Evolutionary conservation across 176 grass and related monocot species (phyloP), one percentile per base, ranked within the genome.

Genomic region (Luzula sylvatica): DNA sequence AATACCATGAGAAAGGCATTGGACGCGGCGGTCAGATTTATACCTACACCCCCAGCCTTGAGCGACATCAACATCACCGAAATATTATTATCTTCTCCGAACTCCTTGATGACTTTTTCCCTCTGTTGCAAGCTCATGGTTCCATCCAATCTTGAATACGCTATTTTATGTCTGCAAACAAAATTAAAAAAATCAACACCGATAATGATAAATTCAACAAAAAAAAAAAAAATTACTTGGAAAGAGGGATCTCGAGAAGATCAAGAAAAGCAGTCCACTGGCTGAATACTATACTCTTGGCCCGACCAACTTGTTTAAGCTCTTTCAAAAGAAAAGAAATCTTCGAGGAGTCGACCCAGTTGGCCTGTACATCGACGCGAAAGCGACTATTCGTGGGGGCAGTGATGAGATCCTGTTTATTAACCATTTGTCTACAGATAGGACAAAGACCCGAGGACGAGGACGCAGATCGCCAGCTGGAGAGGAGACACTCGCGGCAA

Each of bases 261-360:
- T 95, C 90, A 44, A 95, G 71, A 77, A 95, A 95, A 59, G 83
- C 83, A 65, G 90, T 95, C 90, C 90, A 95, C 65, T 95, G 90
- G 68, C 83, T 95, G 76, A 95, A 95, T n/a, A 95, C 67, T 1
- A 95, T 88, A 60, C 77, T 88, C 70, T 95, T 95, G 29, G 84
- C 42, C 20, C 77, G 69, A 71, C 85, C 70, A 53, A 46, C 65
- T 62, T 82, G 73, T n/a, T n/a, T 1, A 56, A 95, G 66, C 56
- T 95, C 90, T n/a, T 20, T 51, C 42, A 95, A 46, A 41, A 95
- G 90, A 76, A 81, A 74, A 67, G 80, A 86, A 56, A 95, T 79
- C 74, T 95, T 95, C 45, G 90, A 88, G 41, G 90, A 95, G 56
- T 85, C 83, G 26, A 95, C 74, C 90, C 90, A 95, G 25, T 95